Evolutionary conservation across 306 rosid species (phyloP), one percentile per base, ranked within the genome.

Genomic region (Carpinus viminea): DNA sequence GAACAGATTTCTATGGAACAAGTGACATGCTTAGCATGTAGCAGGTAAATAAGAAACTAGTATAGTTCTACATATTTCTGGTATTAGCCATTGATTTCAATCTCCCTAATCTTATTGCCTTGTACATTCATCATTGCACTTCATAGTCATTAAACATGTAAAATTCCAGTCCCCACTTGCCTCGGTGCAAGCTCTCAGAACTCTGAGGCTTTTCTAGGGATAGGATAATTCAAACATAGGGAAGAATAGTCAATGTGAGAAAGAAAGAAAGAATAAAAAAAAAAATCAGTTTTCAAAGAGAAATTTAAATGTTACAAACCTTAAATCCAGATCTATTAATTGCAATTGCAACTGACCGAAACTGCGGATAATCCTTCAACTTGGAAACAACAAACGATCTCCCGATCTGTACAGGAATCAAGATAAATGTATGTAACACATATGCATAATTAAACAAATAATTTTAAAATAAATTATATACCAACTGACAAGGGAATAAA

Each of bases 351-450:
- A 96, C 91, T 68, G 96, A 88, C 77, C 79, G 87, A 65, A 96
- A 96, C 75, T 87, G 93, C 16, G 98, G 99, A 86, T 96, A 96
- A 83, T 96, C 98, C 92, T 93, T 96, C 88, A 96, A 82, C 87
- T 70, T 96, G 76, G 97, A 91, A 79, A 90, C 82, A 76, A 96
- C 98, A 82, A 84, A 96, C 68, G 99, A 85, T 83, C 82, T 93
- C 74, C 98, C 99, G 79, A 96, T 93, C 99, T 96, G 94, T 76
- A 80, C 34, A 79, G 50, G 60, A 26, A 72, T 73, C 50, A 20
- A 80, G 54, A 77, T 78, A 82, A 82, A 9, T 66, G 73, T 41
- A 57, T 60, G 52, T 28, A 69, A 26, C 16, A 31, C 13, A 46
- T 34, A 5, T 73, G 21, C 45, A 59, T 41, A 41, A 54, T 41